Percentiles rank a stretch among this genome's conserved stretches.
Conservation (phyloP, 1,284 basidiomycete species). For the Apiotrichum gamsii region DNA sequence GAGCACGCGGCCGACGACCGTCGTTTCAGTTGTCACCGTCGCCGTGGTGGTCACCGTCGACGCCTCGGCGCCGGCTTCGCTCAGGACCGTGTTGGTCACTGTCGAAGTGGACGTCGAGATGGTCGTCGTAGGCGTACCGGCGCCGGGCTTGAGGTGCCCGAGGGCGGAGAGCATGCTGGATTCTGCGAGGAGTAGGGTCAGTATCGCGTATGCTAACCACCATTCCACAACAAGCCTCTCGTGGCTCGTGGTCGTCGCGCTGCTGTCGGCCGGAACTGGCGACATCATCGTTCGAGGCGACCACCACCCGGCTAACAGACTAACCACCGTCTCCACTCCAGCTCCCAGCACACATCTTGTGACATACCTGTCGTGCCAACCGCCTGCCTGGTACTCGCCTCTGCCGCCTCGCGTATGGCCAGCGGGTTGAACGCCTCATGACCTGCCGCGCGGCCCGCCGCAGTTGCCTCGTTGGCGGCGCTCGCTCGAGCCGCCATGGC, state of each 20-base stretch:
- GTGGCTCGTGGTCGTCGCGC: no score
- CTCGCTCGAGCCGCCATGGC: slow-evolving; percentile 24
- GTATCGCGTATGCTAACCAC: no score
- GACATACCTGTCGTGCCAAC: neutral
- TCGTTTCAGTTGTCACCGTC: slow-evolving; percentile 14
- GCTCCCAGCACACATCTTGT: no score
- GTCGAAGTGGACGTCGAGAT: slow-evolving; percentile 9
- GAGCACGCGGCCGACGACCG: slow-evolving; percentile 25
- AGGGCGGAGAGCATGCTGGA: neutral
- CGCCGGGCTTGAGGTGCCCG: neutral
- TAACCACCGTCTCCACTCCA: no score
- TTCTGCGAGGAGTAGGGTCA: slow-evolving; percentile 7
- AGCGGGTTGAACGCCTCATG: slow-evolving; percentile 31
- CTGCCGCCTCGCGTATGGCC: slow-evolving; percentile 31
- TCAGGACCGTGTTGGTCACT: neutral
- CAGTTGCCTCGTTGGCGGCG: slow-evolving; percentile 23
- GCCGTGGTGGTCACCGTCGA: slow-evolving; percentile 16
- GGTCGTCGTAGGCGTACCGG: neutral
- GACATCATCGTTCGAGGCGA: no score
- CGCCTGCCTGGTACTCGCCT: slow-evolving; percentile 25
- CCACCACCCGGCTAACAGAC: no score
- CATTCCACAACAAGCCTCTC: no score
- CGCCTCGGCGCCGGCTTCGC: slow-evolving; percentile 5
- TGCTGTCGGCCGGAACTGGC: no score
- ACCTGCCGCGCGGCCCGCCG: slow-evolving; percentile 19